Base-by-base conservation (phyloP, 1,139 yeast species). In the Diutina sp. region DNA sequence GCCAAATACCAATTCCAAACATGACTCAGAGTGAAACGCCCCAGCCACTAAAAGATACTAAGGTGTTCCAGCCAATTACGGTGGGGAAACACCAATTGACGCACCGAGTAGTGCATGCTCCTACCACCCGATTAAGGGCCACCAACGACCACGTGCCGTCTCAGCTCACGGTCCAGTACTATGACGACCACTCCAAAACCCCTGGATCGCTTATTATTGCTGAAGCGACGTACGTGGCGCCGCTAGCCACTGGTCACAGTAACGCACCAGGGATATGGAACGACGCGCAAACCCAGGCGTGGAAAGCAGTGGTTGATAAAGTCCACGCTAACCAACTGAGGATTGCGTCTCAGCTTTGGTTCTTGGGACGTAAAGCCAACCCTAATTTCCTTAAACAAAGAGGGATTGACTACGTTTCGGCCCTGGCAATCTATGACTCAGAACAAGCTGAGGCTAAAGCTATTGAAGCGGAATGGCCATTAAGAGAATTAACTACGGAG, bases 311-410 rank as follows among this genome's bases (percentile, higher is more conserved):
- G 57, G 69, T 72, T 57, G 74, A 76, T 32, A 72, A 67, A 16
- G 77, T 84, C 50, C 89, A 84, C 63, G 48, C 29, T n/a, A 58
- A 58, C 48, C 51, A 51, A 1, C 76, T 87, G 0, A 75, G 66
- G 59, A 67, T 80, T 18, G 73, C 79, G 58, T 63, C 76, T 51
- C 93, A 87, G 68, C 64, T 86, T 53, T 84, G 87, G 85, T 16
- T 16, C n/a, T 18, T 16, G 46, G 46, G 46, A 6, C 46, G 46
- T 18, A 44, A n/a, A 18, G 46, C 25, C 11, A 8, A n/a, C 8
- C 46, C 46, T 7, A 6, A 44, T 6, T 9, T 44, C 7, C 25
- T 44, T 16, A 44, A 44, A 18, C 12, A n/a, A 18, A 12, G 7
- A 9, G 25, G 25, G 7, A 16, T 16, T 9, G 25, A n/a, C 3